Percentiles rank a stretch among this genome's conserved stretches.
phyloP scores from a whole-genome alignment of 108 stramenopile species.

The Cyclotella kingstonii region DNA sequence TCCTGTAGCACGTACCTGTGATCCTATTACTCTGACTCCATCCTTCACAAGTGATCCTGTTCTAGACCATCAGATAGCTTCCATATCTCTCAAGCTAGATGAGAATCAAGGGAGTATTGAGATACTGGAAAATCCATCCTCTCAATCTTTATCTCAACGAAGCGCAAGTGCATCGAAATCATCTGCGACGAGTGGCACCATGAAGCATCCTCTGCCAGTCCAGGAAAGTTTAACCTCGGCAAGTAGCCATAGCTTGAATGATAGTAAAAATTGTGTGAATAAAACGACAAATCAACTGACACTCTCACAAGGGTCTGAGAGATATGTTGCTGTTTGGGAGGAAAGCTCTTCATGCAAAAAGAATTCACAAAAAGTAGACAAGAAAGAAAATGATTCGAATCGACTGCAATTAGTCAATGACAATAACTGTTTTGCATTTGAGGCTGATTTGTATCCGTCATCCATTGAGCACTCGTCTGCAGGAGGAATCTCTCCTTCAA shows the following conservation, averaged over 20 bases:
- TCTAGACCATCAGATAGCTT: background rate
- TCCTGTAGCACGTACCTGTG: background rate
- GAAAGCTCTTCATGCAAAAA: background rate
- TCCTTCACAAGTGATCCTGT: too few species aligned
- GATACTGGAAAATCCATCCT: background rate
- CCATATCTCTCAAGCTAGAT: background rate
- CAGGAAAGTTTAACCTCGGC: background rate
- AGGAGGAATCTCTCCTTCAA: background rate
- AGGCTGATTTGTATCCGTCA: constrained; percentile 30
- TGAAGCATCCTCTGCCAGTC: background rate
- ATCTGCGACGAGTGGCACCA: background rate
- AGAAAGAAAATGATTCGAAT: background rate
- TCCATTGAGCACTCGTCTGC: too few species aligned
- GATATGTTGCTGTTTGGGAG: constrained; percentile 37
- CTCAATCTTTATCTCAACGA: background rate
- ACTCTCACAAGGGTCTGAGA: background rate
- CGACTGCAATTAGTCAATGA: background rate
- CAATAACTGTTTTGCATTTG: constrained; percentile 30
- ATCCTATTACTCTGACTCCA: background rate
- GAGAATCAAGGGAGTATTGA: constrained; percentile 3
- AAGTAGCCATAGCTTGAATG: background rate
- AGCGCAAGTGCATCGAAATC: background rate
- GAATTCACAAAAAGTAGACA: background rate
- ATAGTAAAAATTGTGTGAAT: background rate
- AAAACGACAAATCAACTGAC: background rate